Conservation (phyloP, 306 rosid species). For the Mimosa pudica region DNA sequence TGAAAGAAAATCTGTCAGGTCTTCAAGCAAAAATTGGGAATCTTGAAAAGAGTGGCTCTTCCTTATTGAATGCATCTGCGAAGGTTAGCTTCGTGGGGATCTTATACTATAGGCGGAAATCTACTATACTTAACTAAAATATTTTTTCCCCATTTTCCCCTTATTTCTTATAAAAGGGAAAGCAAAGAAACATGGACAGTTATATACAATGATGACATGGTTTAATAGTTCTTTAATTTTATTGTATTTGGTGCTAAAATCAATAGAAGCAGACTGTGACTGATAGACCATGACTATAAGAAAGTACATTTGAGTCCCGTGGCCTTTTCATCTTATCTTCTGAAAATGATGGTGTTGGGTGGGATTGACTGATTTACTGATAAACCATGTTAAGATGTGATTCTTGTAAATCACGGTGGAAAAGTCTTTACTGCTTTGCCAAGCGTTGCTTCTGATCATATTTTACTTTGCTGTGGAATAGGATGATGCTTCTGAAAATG, state of each 20-base stretch:
- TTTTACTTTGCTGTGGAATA: conserved; percentile 32
- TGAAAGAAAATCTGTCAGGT: conserved; percentile 57
- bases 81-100: conserved; percentile 58
- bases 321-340: conserved; percentile 5
- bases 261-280: not conserved
- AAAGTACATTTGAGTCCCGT: conserved; percentile 18
- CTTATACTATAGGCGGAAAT: conserved; percentile 26
- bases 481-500: conserved; percentile 53
- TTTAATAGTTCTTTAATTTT: conserved; percentile 5
- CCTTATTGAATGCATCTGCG: conserved; percentile 44
- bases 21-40: conserved; percentile 65
- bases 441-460: conserved; percentile 30
- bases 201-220: not conserved
- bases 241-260: conserved; percentile 4
- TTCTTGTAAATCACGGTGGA: conserved; percentile 25
- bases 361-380: conserved; percentile 8
- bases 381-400: conserved; percentile 10
- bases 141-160: not conserved
- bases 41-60: conserved; percentile 52
- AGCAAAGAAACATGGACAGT: conserved; percentile 8
- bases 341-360: conserved; percentile 19
- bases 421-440: conserved; percentile 14
- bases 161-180: not conserved
- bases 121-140: conserved; percentile 4
- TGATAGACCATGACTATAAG: conserved; percentile 5